phyloP scores from a whole-genome alignment of 2,329 filamentous ascomycete genomes.

The Phialemoniopsis sp. region DNA sequence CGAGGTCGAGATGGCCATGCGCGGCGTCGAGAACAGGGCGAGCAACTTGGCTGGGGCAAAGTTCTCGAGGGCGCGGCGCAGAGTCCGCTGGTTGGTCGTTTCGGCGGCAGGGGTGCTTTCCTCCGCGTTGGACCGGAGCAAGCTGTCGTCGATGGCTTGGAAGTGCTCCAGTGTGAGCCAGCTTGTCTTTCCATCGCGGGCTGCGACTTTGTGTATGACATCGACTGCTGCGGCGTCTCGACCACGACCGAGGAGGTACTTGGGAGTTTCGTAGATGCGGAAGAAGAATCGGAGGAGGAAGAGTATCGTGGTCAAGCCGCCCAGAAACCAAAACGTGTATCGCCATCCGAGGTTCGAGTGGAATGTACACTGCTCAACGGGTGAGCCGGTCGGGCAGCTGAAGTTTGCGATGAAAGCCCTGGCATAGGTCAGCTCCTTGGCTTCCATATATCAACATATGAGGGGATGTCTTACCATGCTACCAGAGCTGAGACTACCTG shows the following conservation, averaged over 20 bases:
- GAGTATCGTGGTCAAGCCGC: slow-evolving; percentile 48
- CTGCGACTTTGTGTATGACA: slow-evolving; percentile 33
- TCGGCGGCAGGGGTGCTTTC: slow-evolving; percentile 11
- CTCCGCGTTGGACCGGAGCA: slow-evolving; percentile 11
- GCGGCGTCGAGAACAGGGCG: slow-evolving; percentile 48
- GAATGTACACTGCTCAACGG: neutral
- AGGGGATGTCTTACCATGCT: slow-evolving; percentile 28
- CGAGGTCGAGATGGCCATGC: slow-evolving; percentile 46
- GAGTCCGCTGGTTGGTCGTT: no score
- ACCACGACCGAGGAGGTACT: slow-evolving; percentile 30
- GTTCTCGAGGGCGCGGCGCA: slow-evolving; percentile 27
- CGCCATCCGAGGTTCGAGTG: slow-evolving; percentile 54
- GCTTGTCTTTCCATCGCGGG: slow-evolving; percentile 14
- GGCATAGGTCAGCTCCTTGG: no score
- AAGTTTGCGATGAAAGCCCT: no score
- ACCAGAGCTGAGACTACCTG: slow-evolving; percentile 42
- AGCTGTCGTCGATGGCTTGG: slow-evolving; percentile 9
- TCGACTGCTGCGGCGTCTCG: slow-evolving; percentile 33
- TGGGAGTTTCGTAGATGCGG: slow-evolving; percentile 35
- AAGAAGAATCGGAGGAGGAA: slow-evolving; percentile 53
- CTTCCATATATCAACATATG: no score
- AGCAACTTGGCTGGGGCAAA: slow-evolving; percentile 44
- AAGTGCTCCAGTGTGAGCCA: slow-evolving; percentile 18
- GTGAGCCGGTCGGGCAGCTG: no score
- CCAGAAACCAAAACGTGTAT: slow-evolving; percentile 51